Percentiles rank a stretch among this genome's conserved stretches.
Conservation (phyloP, 768 basidiomycete genomes). For the Suillus discolor region DNA sequence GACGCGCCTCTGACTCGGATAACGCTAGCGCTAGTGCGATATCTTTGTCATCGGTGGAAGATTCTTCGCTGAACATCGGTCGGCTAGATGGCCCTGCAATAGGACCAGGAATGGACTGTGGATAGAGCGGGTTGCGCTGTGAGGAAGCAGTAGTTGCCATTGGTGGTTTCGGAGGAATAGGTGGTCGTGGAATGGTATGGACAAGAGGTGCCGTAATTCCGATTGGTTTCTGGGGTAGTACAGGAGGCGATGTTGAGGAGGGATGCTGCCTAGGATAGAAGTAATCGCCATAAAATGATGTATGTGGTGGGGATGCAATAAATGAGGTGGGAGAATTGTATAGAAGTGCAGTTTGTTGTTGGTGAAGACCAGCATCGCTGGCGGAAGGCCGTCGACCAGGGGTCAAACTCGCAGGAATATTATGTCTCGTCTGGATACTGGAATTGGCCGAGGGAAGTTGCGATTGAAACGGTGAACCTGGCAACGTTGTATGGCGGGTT, state of each 20-base stretch:
- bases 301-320: constrained; percentile 6
- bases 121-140: constrained; percentile 35
- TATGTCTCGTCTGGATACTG: neutral
- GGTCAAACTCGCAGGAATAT: constrained; percentile 27
- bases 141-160: constrained; percentile 16
- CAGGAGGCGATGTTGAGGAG: constrained; percentile 30
- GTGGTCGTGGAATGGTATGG: constrained; percentile 33
- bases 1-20: constrained; percentile 40
- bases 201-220: constrained; percentile 10
- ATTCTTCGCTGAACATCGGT: constrained; percentile 12
- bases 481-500: constrained; percentile 24
- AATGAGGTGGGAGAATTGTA: constrained; percentile 12
- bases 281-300: constrained; percentile 33
- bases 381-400: constrained; percentile 22
- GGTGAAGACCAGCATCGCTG: constrained; percentile 17
- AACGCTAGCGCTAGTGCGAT: constrained; percentile 51
- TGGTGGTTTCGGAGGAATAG: constrained; percentile 43
- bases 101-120: constrained; percentile 30
- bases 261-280: constrained; percentile 18
- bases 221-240: constrained; percentile 34
- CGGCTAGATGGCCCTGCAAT: constrained; percentile 15
- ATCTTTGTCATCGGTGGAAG: constrained; percentile 43
- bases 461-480: constrained; percentile 11
- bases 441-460: constrained; percentile 7
- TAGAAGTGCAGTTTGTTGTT: constrained; percentile 10